Evolutionary conservation across 768 basidiomycete genomes (phyloP), one percentile per base, ranked within the genome.

Genomic region (Mycena albidolilacea): DNA sequence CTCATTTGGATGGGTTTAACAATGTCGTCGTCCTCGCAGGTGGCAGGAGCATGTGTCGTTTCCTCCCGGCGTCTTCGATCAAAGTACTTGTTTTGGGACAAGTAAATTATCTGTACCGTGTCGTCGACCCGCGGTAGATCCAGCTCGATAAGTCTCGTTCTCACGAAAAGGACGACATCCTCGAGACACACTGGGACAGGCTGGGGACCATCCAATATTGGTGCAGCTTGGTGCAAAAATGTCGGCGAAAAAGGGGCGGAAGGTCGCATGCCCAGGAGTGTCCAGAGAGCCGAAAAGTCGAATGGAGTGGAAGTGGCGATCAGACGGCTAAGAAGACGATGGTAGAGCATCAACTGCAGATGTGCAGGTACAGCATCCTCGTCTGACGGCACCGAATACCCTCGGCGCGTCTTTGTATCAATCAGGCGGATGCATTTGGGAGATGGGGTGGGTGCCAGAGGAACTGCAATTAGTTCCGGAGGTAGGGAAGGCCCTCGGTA

Each of bases 281-380:
- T 74, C 91, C 92, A 95, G 11, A 95, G 76, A 0, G 77, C 66
- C 23, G 79, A 61, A 76, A 92, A 93, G 75, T 91, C 86, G 70
- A 90, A 88, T 0, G 85, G 84, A 7, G 77, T 74, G n/a, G 82
- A 79, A 3, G 79, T 78, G 4, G 87, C 80, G 23, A 91, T 78
- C 10, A 94, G 81, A 5, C 82, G 81, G 23, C 85, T 84, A 44
- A 96, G 84, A 64, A 96, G 88, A 17, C 89, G 89, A 76, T 89
- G 87, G 77, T 96, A 96, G 50, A 95, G 81, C 92, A 94, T 94
- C 5, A 95, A 86, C 78, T 96, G 95, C 43, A 95, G 81, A 7
- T 89, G 88, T 0, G 93, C 86, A 1, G 90, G 79, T 14, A 87
- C 79, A 0, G 90, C 86, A 72, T 95, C 93, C 52, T 86, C 85